Conservation (phyloP, 495 filamentous ascomycete genomes). For the Trichoderma parareesei region DNA sequence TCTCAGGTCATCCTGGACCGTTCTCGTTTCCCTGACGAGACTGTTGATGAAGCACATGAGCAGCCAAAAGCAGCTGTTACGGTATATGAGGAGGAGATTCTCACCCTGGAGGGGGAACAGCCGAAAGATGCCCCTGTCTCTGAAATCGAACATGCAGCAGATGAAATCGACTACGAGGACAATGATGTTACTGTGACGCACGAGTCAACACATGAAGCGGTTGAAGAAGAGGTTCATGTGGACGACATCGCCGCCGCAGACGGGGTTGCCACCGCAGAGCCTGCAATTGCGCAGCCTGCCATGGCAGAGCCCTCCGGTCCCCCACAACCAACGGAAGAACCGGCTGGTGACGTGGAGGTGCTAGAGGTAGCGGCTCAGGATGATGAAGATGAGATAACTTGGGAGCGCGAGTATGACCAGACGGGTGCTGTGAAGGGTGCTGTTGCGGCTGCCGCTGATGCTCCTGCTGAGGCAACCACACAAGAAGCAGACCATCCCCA, state of each 20-base stretch:
- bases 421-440: not conserved
- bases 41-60: not conserved
- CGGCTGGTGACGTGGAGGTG: not conserved
- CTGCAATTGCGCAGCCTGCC: too few relatives aligned
- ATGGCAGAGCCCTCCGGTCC: not conserved
- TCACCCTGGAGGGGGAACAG: not conserved
- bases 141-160: slow-evolving; percentile 7
- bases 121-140: not conserved
- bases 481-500: too few relatives aligned
- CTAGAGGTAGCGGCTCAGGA: slow-evolving; percentile 26
- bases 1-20: not conserved
- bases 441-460: not conserved
- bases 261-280: not conserved
- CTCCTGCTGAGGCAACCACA: not conserved
- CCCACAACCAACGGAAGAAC: not conserved
- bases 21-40: not conserved
- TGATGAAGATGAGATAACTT: slow-evolving; percentile 24
- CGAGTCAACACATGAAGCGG: not conserved
- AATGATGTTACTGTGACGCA: slow-evolving; percentile 12
- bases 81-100: not conserved
- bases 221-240: not conserved
- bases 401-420: slow-evolving; percentile 27
- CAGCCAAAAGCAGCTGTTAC: not conserved
- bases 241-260: not conserved
- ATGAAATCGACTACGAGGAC: slow-evolving; percentile 20